phyloP scores from a whole-genome alignment of 1,139 yeast species.

The Martiniozyma asiatica region DNA sequence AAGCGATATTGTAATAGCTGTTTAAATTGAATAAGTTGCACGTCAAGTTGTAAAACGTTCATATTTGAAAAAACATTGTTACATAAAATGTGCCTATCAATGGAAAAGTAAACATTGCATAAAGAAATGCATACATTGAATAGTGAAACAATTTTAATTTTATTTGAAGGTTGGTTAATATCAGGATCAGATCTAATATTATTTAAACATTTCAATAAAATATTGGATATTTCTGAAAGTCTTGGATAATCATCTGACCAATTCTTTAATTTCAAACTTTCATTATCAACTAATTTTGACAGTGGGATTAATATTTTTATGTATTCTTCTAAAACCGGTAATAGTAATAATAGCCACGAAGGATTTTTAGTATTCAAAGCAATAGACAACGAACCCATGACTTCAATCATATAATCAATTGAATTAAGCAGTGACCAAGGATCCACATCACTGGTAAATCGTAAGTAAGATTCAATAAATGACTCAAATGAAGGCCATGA shows the following conservation, averaged over 20 bases:
- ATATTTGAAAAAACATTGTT: slow-evolving; percentile 67
- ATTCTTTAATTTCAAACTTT: slow-evolving; percentile 29
- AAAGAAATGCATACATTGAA: slow-evolving; percentile 44
- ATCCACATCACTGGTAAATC: slow-evolving; percentile 41
- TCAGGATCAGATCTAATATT: slow-evolving; percentile 50
- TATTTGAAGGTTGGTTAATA: slow-evolving; percentile 23
- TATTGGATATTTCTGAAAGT: slow-evolving; percentile 42
- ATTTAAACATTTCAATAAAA: slow-evolving; percentile 50
- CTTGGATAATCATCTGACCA: slow-evolving; percentile 31
- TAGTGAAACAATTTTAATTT: slow-evolving; percentile 38
- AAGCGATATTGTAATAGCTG: slow-evolving; percentile 58
- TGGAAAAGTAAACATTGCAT: slow-evolving; percentile 51
- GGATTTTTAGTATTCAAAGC: slow-evolving; percentile 53
- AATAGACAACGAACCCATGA: slow-evolving; percentile 40
- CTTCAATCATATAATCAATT: slow-evolving; percentile 46
- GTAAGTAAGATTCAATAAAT: slow-evolving; percentile 38
- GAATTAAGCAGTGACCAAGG: slow-evolving; percentile 47
- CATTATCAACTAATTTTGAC: slow-evolving; percentile 38
- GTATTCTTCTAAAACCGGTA: slow-evolving; percentile 31
- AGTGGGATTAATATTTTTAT: slow-evolving; percentile 36
- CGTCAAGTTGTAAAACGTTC: slow-evolving; percentile 41
- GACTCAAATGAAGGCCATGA: slow-evolving; percentile 45
- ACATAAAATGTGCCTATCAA: slow-evolving; percentile 56
- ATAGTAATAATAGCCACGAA: slow-evolving; percentile 19
- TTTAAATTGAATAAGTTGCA: slow-evolving; percentile 33